These are phyloP conservation scores for Cytospora schulzeri DNA, from an alignment of 2,329 filamentous ascomycete genomes.

Conservation along the genomic window DNA sequence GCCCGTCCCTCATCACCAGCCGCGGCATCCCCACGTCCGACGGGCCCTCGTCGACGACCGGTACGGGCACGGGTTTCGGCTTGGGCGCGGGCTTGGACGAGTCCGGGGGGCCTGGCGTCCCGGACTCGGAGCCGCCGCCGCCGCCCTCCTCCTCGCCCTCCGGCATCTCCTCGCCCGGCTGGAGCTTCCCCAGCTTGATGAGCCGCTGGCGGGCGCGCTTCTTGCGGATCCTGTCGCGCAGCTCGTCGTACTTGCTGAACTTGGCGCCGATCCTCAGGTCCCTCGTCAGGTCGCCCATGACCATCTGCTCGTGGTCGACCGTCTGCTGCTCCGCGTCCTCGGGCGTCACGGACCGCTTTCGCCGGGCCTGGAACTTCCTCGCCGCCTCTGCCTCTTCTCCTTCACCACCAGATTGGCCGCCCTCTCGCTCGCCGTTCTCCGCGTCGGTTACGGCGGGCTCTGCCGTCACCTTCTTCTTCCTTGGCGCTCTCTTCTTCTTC, in stretches of 20 bases:
- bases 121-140: slow-evolving; percentile 23
- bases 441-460: not conserved
- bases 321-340: slow-evolving; percentile 63
- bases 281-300: slow-evolving; percentile 72
- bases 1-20: slow-evolving; percentile 69
- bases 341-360: slow-evolving; percentile 57
- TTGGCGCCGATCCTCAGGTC: slow-evolving; percentile 68
- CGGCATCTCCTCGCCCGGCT: slow-evolving; percentile 17
- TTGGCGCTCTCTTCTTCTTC: slow-evolving; percentile 29
- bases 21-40: slow-evolving; percentile 42
- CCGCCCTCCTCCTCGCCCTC: slow-evolving; percentile 28
- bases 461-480: slow-evolving; percentile 22
- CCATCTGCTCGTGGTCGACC: slow-evolving; percentile 68
- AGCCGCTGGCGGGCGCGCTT: slow-evolving; percentile 32
- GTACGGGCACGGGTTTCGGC: slow-evolving; percentile 32
- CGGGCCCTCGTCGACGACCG: slow-evolving; percentile 33
- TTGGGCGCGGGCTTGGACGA: slow-evolving; percentile 28
- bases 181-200: slow-evolving; percentile 23
- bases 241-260: slow-evolving; percentile 72
- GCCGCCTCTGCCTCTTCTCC: slow-evolving; percentile 31
- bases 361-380: slow-evolving; percentile 33
- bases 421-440: slow-evolving; percentile 1
- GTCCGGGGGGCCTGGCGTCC: slow-evolving; percentile 22
- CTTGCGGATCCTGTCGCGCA: slow-evolving; percentile 66
- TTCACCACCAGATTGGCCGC: slow-evolving; percentile 30